These are phyloP conservation scores for Rosa persica DNA, from an alignment of 306 rosid species.

Conservation along the genomic window DNA sequence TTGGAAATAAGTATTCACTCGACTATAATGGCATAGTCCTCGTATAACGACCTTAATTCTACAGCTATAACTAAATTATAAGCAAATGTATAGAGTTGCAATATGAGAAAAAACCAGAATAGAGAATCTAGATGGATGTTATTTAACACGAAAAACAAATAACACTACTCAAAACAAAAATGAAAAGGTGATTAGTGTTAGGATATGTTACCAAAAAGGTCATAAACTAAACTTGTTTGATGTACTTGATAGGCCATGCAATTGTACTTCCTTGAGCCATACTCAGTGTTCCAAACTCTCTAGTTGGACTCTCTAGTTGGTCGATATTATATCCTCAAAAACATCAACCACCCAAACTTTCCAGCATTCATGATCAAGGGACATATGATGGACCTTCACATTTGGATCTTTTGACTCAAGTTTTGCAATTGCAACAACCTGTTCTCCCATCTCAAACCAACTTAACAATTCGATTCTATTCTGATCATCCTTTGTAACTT, in stretches of 20 bases:
- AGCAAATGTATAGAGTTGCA: too few relatives aligned
- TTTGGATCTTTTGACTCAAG: background rate
- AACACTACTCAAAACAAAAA: too few relatives aligned
- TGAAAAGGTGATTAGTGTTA: background rate
- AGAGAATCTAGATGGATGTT: too few relatives aligned
- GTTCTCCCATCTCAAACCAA: background rate
- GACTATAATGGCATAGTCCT: too few relatives aligned
- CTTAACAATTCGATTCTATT: background rate
- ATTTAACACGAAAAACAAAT: too few relatives aligned
- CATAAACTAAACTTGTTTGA: background rate
- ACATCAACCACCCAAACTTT: background rate
- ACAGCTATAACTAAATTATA: too few relatives aligned
- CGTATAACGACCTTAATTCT: too few relatives aligned
- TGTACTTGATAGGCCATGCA: slow-evolving; percentile 1
- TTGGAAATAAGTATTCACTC: too few relatives aligned
- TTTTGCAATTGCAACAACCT: background rate
- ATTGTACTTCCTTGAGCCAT: background rate
- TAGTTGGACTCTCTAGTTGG: background rate
- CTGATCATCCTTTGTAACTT: background rate
- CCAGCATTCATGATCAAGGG: background rate
- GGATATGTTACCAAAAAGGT: background rate
- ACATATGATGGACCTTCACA: background rate
- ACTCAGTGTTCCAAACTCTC: background rate
- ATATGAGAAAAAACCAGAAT: too few relatives aligned
- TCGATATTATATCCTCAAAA: background rate